phyloP scores from a whole-genome alignment of 257 asterid species.

The Solanum bukasovii region DNA sequence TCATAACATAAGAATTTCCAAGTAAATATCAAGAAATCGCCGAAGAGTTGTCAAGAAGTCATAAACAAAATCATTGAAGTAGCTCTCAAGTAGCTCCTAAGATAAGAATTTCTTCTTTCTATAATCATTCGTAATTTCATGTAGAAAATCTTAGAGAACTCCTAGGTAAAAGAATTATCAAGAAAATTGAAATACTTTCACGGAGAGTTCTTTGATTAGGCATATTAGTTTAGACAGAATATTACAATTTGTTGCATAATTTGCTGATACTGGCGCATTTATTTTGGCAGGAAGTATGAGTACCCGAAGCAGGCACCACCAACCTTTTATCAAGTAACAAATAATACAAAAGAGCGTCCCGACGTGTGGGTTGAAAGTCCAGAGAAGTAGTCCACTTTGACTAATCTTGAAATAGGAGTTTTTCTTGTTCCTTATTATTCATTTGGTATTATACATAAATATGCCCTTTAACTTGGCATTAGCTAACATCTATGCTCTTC shows the following conservation, averaged over 20 bases:
- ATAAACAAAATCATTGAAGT: background rate
- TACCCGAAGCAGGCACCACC: conserved; percentile 86
- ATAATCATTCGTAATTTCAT: too few species aligned
- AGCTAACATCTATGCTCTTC: background rate
- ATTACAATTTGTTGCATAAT: background rate
- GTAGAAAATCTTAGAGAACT: background rate
- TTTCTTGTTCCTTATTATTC: background rate
- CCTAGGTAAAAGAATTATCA: background rate
- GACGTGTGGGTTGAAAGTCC: conserved; percentile 99
- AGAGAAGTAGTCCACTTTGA: conserved; percentile 54
- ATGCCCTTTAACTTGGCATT: background rate
- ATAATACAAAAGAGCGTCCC: conserved; percentile 92
- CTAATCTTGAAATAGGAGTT: background rate
- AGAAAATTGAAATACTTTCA: background rate
- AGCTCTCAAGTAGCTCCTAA: too few species aligned
- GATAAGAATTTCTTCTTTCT: background rate
- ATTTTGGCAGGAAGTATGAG: conserved; percentile 63
- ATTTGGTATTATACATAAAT: background rate
- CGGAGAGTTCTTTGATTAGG: background rate
- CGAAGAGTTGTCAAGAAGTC: background rate
- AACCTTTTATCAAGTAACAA: conserved; percentile 85
- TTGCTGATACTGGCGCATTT: background rate
- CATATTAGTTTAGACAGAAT: background rate
- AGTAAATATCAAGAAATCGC: background rate
- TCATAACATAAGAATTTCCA: background rate